A percentile compares a stretch with the other conserved stretches of the same genome.
These are phyloP conservation scores for Vanrija sp. DNA, from an alignment of 1,284 basidiomycete species.

Conservation along the genomic window DNA sequence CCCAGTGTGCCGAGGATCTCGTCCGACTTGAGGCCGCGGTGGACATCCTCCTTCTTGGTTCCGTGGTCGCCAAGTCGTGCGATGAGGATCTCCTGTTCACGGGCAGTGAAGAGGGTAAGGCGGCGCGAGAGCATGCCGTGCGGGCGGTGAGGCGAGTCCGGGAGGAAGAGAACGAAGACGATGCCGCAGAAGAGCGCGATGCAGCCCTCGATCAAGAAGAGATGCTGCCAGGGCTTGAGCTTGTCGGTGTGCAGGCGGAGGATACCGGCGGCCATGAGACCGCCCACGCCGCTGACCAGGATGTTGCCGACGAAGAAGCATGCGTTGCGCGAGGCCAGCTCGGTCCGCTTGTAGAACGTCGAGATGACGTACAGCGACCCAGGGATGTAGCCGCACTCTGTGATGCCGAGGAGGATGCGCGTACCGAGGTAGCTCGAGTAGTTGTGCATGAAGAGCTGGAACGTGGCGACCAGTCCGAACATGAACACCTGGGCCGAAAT, in stretches of 20 bases:
- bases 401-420: conserved; percentile 24
- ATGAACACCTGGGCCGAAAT: conserved; percentile 29
- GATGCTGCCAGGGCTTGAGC: conserved; percentile 7
- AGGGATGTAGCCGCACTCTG: conserved; percentile 22
- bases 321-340: conserved; percentile 21
- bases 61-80: conserved; percentile 32
- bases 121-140: conserved; percentile 19
- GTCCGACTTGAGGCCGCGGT: conserved; percentile 3
- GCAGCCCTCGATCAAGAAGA: conserved; percentile 19
- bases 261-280: conserved; percentile 20
- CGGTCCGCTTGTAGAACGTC: conserved; percentile 23
- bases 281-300: conserved; percentile 13
- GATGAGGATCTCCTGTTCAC: conserved; percentile 30
- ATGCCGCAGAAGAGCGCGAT: conserved; percentile 21
- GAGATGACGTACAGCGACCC: conserved; percentile 19
- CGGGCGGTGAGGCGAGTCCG: conserved; percentile 21
- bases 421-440: conserved; percentile 26
- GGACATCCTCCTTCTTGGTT: conserved; percentile 15
- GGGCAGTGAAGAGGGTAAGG: conserved; percentile 23
- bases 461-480: conserved; percentile 25
- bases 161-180: conserved; percentile 23
- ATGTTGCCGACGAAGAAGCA: conserved; percentile 25
- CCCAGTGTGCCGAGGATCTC: conserved; percentile 26
- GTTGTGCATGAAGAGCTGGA: conserved; percentile 25
- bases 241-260: conserved; percentile 3